Base-by-base conservation (phyloP, 2,329 filamentous ascomycete species). In the Colletotrichum sp. region DNA sequence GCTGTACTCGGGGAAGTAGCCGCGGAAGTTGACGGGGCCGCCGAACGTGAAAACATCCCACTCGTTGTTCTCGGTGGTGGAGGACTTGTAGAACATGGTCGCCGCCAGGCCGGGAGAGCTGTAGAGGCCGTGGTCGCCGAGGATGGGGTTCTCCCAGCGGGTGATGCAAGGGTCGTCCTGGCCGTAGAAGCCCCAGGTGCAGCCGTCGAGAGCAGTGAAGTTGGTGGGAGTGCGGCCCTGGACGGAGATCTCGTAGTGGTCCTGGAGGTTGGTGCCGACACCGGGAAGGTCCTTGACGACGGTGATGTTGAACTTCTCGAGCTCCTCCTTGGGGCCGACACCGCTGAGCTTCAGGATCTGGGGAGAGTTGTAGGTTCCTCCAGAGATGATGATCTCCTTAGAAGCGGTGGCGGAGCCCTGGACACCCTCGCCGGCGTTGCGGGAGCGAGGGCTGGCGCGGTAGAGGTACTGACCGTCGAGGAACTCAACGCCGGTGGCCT, bases 221-320 rank as follows among this genome's bases (percentile, higher is more conserved):
- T 85, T 82, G 52, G 80, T 85, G 5, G 82, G 84, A 7, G 81
- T 74, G n/a, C 88, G 84, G 39, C 86, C 88, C 44, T 87, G 82
- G 28, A 89, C 82, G 18, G 84, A 82, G 65, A 89, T 86, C 73
- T 85, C 89, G 80, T 90, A 90, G 73, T 89, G 89, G 79, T 93
- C 91, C 81, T 91, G 87, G 13, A 93, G 84, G 82, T 93, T 93
- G 10, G 84, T 87, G 16, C 92, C 92, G 4, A 94, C 91, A 44
- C 90, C 91, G 0, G 90, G 91, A 0, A 91, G 85, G 78, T 93
- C 87, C 3, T 83, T 83, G 39, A 92, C 76, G 13, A 92, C 85
- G 4, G 85, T 82, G 72, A 88, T 86, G 8, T 79, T 78, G 44
- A 84, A 82, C 64, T 82, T 80, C 18, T 83, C 77, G 1, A 90